Evolutionary conservation across 176 grass and related monocot species (phyloP), one percentile per base, ranked within the genome.

Genomic region (Dendrocalamus sinicus): DNA sequence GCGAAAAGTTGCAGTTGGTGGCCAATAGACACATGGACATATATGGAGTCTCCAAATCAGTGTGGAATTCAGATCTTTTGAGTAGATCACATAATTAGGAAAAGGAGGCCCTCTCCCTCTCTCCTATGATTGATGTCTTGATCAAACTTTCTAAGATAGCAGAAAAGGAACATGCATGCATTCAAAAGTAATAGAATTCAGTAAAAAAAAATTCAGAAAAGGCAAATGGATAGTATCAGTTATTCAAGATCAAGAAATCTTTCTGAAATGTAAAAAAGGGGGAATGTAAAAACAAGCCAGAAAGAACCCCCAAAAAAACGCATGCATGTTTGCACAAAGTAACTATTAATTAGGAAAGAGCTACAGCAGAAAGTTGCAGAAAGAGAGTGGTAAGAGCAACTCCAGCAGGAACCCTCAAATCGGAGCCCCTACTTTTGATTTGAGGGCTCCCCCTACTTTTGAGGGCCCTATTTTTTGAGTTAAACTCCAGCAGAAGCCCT

Each of bases 1-100:
- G 67, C 28, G 65, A 47, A 90, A 90, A 39, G 73, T 86, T 77
- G 62, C 79, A 30, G 55, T 55, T 57, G 37, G 57, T 30, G 53
- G 37, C 65, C 71, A 80, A 63, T 41, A 82, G 44, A 45, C 44
- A 45, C 44, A 50, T 81, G 14, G 68, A 55, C 65, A 46, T 45
- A 45, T 45, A 45, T 26, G 39, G 26, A 32, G 72, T 20, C 47
- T 57, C 24, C 67, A 81, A 75, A 52, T 81, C 54, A 24, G 57
- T 12, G 43, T 62, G 43, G 50, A 70, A 75, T 86, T 81, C 9
- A 70, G 20, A 62, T 47, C 8, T 43, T 8, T 76, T 57, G 15
- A 57, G 59, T 67, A 30, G 40, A 71, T 14, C 4, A 39, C 2
- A 40, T 46, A 9, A 16, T 70, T 24, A 23, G 55, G 28, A 35